These are phyloP conservation scores for Tricholomella constricta DNA, from an alignment of 768 basidiomycete genomes.

Conservation along the genomic window DNA sequence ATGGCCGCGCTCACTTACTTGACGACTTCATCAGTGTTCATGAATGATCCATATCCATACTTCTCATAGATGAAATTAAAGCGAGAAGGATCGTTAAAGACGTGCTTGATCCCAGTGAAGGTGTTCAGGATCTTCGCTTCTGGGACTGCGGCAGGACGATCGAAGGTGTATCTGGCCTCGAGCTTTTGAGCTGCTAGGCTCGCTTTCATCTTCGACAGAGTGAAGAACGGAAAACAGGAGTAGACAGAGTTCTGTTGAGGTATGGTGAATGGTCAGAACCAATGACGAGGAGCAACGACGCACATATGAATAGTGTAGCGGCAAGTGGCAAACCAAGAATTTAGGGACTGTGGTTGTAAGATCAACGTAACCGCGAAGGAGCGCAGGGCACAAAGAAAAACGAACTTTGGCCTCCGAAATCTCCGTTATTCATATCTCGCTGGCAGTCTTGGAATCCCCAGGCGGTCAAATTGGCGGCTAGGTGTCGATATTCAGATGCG, in stretches of 20 bases:
- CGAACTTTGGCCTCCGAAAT: constrained; percentile 22
- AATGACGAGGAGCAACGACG: too few relatives aligned
- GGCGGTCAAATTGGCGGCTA: constrained; percentile 45
- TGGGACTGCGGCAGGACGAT: too few relatives aligned
- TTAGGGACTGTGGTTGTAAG: constrained; percentile 16
- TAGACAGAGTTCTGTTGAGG: too few relatives aligned
- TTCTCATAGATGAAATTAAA: constrained; percentile 44
- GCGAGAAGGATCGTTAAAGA: constrained; percentile 32
- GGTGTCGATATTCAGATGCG: too few relatives aligned
- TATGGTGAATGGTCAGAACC: too few relatives aligned
- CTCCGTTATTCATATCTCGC: constrained; percentile 36
- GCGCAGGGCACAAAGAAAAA: neutral
- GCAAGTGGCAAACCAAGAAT: constrained; percentile 20
- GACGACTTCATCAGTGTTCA: constrained; percentile 38
- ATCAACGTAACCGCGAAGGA: neutral
- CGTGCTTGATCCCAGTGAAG: constrained; percentile 34
- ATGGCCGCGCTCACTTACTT: constrained; percentile 22
- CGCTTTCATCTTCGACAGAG: too few relatives aligned
- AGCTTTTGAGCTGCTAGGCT: constrained; percentile 41
- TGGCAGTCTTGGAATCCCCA: constrained; percentile 56
- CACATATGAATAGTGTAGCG: constrained; percentile 21
- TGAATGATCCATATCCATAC: constrained; percentile 43
- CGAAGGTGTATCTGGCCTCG: constrained; percentile 41
- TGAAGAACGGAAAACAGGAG: constrained; percentile 48
- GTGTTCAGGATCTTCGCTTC: too few relatives aligned